phyloP scores from a whole-genome alignment of 2,329 filamentous ascomycete genomes.

The Fusarium cicatricum region DNA sequence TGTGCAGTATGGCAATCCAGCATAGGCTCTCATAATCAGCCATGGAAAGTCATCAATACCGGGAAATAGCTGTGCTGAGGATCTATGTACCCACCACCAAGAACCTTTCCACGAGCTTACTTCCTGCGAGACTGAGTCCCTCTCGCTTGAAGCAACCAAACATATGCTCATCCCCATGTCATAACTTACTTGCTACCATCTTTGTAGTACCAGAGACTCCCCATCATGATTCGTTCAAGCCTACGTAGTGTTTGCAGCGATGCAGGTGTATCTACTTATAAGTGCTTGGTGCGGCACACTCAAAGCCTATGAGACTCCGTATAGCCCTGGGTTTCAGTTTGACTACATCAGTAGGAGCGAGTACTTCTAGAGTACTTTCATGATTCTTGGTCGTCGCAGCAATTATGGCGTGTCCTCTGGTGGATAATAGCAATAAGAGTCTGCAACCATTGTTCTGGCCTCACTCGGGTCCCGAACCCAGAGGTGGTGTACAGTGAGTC shows the following conservation, averaged over 20 bases:
- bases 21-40: too few relatives aligned
- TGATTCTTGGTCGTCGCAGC: too few relatives aligned
- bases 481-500: too few relatives aligned
- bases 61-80: too few relatives aligned
- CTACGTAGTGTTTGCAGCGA: background rate
- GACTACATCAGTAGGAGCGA: background rate
- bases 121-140: background rate
- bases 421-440: too few relatives aligned
- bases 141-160: background rate
- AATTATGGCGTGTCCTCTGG: too few relatives aligned
- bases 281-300: background rate
- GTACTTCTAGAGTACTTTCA: background rate
- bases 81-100: background rate
- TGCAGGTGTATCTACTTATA: background rate
- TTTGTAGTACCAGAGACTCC: background rate
- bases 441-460: too few relatives aligned
- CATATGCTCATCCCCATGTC: background rate
- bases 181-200: background rate
- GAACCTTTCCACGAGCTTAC: background rate
- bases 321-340: background rate
- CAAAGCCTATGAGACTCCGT: background rate
- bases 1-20: too few relatives aligned
- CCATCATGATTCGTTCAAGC: background rate
- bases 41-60: too few relatives aligned
- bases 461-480: too few relatives aligned